A percentile compares a stretch with the other conserved stretches of the same genome.
phyloP scores from a whole-genome alignment of 345 rosid genomes.

The Eutrema yunnanense region DNA sequence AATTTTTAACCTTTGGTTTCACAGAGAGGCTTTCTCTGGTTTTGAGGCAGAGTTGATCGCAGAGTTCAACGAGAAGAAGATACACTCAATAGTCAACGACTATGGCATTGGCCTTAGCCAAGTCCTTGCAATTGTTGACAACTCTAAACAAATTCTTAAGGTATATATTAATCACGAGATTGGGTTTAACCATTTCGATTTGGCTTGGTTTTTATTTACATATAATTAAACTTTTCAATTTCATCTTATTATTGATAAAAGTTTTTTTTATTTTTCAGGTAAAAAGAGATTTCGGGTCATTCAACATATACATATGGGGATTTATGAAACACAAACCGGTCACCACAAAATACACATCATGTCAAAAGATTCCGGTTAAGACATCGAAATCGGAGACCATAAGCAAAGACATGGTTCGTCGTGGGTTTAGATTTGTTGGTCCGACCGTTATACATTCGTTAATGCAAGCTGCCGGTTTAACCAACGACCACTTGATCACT shows the following conservation, averaged over 20 bases:
- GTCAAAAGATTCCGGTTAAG: conserved; percentile 59
- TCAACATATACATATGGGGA: conserved; percentile 57
- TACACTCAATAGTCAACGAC: conserved; percentile 34
- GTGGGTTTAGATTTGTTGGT: conserved; percentile 60
- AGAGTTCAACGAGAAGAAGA: conserved; percentile 43
- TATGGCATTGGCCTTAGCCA: conserved; percentile 48
- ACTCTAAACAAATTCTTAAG: conserved; percentile 50
- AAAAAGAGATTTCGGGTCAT: conserved; percentile 47
- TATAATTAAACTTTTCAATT: not conserved
- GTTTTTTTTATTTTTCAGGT: conserved; percentile 26
- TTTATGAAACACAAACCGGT: conserved; percentile 47
- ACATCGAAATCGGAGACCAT: conserved; percentile 60
- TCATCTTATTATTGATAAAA: not conserved
- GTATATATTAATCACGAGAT: conserved; percentile 7
- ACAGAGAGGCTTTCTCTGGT: conserved; percentile 55
- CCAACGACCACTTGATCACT: conserved; percentile 55
- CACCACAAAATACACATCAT: conserved; percentile 36
- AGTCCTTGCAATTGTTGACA: conserved; percentile 51
- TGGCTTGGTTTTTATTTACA: not conserved
- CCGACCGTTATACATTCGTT: conserved; percentile 58
- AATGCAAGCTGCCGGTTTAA: conserved; percentile 67
- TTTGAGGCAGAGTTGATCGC: conserved; percentile 54
- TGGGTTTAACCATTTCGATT: not conserved
- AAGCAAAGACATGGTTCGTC: conserved; percentile 66
- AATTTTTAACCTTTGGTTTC: not conserved